Conservation (phyloP, 2,329 filamentous ascomycete genomes). For the Colletotrichum noveboracense region DNA sequence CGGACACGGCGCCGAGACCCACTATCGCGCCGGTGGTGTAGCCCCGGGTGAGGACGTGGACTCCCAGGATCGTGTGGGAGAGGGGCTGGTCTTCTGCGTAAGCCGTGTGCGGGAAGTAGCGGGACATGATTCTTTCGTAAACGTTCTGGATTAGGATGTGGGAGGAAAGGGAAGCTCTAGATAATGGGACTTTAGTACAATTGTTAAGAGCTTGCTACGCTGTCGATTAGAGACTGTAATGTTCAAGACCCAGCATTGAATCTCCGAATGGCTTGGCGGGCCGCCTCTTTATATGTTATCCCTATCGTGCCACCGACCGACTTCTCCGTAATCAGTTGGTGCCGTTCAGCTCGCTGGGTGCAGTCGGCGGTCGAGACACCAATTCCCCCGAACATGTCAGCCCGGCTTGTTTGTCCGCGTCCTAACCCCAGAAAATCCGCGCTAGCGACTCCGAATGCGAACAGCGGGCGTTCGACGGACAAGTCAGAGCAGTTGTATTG, state of each 20-base stretch:
- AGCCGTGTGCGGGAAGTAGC: conserved; percentile 57
- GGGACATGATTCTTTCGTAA: conserved; percentile 48
- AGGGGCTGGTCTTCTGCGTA: conserved; percentile 70
- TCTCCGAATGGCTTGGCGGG: not conserved
- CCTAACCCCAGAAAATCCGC: not conserved
- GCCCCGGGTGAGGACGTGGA: conserved; percentile 63
- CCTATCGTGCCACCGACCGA: not conserved
- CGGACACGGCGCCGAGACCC: conserved; percentile 43
- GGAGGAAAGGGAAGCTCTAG: not conserved
- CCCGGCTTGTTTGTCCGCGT: not conserved
- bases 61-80: conserved; percentile 58
- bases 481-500: not conserved
- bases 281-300: not conserved
- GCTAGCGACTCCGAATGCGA: conserved; percentile 7
- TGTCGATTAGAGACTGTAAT: not conserved
- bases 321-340: not conserved
- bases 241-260: not conserved
- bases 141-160: not conserved
- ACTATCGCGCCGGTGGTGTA: conserved; percentile 58
- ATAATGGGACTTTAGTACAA: not conserved
- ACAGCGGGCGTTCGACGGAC: not conserved
- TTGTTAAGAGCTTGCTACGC: not conserved
- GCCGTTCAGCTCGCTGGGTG: not conserved
- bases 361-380: not conserved
- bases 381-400: conserved; percentile 9